Evolutionary conservation across 352 stramenopile genomes (phyloP), one percentile per base, ranked within the genome.

Genomic region (Phytophthora citrophthora): DNA sequence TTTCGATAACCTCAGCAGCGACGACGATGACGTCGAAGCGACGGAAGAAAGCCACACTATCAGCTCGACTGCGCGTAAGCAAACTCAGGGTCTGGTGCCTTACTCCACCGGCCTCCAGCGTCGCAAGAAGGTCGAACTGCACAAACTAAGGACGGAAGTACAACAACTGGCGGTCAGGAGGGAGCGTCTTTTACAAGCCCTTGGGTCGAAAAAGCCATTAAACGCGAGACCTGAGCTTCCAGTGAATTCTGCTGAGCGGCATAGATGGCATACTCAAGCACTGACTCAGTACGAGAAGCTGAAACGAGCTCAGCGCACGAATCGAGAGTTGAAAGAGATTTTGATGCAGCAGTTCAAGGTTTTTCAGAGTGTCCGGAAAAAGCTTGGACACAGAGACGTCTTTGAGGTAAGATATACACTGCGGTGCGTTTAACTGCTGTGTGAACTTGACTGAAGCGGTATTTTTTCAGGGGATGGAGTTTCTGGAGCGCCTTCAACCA

Each of bases 101-200:
- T 58, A 58, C 39, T 40, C 51, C 26, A 58, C 51, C 6, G 16
- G 15, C 15, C 39, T 39, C 13, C 50, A 57, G 23, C 50, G 51
- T 7, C 34, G 26, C 26, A 48, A 48, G 24, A 48, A 23, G 31
- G 20, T 15, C 4, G 51, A 48, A 13, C 12, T 58, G 5, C 8
- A 10, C 15, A 24, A 6, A 5, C 39, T 58, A 12, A 47, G 38
- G 16, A 20, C 4, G 13, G 38, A 58, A 38, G 51, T 3, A 20
- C 36, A 32, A 24, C 38, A 49, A 32, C 27, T 58, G 20, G 16
- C 8, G n/a, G 26, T 16, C 15, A 31, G 40, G 9, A n/a, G 31
- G 26, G 7, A 20, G 4, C 9, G 34, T 11, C 23, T 58, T 16
- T 15, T 11, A 9, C 32, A 38, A 54, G 3, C 48, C 9, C 9